Base-by-base conservation (phyloP, 345 rosid species). In the Carallia brachiata region DNA sequence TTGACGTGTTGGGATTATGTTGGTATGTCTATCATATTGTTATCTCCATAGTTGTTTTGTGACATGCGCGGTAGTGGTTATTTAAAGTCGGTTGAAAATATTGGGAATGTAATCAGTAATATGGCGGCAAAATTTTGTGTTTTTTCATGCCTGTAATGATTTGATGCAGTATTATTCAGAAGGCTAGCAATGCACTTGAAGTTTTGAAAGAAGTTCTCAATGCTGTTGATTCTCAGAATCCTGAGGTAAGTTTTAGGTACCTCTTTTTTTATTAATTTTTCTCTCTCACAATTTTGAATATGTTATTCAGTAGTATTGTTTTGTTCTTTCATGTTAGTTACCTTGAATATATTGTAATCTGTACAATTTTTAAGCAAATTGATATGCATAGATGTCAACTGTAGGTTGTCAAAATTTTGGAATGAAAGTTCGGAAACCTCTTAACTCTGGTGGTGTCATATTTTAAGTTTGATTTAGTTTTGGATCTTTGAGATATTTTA, bases 191-290 rank as follows among this genome's bases (percentile, higher is more conserved):
- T 78, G 96, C 90, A 0, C 73, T 95, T 65, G 97, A 95, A 82
- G 90, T 91, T 68, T 79, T 95, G 74, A 89, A 81, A 77, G 97
- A 95, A 69, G 99, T 91, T 55, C 95, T 95, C 77, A 90, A 85
- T 80, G 92, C 96, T 61, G 88, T 90, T 65, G 86, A 86, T 77
- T 52, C 91, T 77, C 96, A 89, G 77, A 83, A 90, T 71, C 92
- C 96, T 4, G 87, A 79, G 95, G 99, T 92, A 88, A 27, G 31
- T 15, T 56, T 56, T 56, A 27, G 15, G 4, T 6, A 56, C 32
- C 2, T 56, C 5, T 56, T 55, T 55, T 27, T 13, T 7, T 23
- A 4, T 13, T 55, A 23, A 23, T 56, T 54, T 23, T 48, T 52
- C 15, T 54, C 3, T 13, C 60, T 58, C 44, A n/a, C 40, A 31